Conservation (phyloP, 2,329 filamentous ascomycete genomes). For the Waltergamsia citrina region DNA sequence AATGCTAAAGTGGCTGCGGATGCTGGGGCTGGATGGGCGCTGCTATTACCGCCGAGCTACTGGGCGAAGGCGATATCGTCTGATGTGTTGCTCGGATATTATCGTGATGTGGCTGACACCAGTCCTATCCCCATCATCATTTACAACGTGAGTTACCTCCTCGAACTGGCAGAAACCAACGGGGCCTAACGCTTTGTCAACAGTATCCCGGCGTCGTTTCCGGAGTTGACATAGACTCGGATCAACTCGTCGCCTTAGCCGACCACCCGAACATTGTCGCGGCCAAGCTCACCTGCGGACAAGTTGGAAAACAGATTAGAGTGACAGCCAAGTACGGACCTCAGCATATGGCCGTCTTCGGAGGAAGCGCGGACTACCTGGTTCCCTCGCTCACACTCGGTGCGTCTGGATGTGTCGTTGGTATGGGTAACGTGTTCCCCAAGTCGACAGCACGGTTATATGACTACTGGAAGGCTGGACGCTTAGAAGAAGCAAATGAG, state of each 20-base stretch:
- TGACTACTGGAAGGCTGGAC: constrained; percentile 27
- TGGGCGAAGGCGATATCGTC: constrained; percentile 47
- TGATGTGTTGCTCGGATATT: constrained; percentile 51
- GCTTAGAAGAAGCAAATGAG: constrained; percentile 23
- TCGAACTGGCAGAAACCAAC: too few relatives aligned
- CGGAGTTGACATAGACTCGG: constrained; percentile 56
- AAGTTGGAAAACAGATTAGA: constrained; percentile 58
- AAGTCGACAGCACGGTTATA: constrained; percentile 28
- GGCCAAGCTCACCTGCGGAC: constrained; percentile 59
- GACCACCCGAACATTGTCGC: constrained; percentile 58
- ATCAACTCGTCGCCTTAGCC: constrained; percentile 47
- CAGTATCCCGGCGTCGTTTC: constrained; percentile 52
- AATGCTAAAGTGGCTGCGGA: constrained; percentile 56
- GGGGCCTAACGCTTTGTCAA: background rate
- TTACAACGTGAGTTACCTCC: constrained; percentile 40
- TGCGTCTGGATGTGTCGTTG: constrained; percentile 32
- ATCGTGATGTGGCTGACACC: constrained; percentile 48
- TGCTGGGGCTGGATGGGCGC: constrained; percentile 62
- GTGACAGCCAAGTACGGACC: constrained; percentile 31
- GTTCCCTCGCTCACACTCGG: constrained; percentile 27
- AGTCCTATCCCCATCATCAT: constrained; percentile 58
- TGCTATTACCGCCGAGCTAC: constrained; percentile 69
- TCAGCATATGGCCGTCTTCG: constrained; percentile 30
- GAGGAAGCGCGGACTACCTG: constrained; percentile 32
- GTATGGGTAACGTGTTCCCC: constrained; percentile 36